phyloP scores from a whole-genome alignment of 352 stramenopile genomes.

The Salisapilia sapeloensis region DNA sequence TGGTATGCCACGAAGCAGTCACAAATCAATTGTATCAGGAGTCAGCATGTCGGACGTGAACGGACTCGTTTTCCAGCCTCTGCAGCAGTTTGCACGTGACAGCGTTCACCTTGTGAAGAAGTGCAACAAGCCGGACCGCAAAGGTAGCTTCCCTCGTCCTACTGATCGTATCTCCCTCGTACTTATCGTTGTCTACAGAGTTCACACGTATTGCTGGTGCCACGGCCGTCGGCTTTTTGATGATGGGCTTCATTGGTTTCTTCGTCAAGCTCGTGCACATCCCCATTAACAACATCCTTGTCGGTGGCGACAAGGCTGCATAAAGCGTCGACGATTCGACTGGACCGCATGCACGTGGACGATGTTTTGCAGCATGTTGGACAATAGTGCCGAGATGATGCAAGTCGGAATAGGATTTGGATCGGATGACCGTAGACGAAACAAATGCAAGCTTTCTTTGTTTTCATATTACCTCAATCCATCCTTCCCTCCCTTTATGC shows the following conservation, averaged over 20 bases:
- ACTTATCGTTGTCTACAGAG: slow-evolving; percentile 31
- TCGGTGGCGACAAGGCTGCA: slow-evolving; percentile 74
- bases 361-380: too few species aligned
- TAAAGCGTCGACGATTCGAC: too few species aligned
- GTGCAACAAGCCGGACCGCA: slow-evolving; percentile 98
- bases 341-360: too few species aligned
- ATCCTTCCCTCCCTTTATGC: too few species aligned
- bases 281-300: slow-evolving; percentile 99
- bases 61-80: slow-evolving; percentile 88
- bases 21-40: too few species aligned
- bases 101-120: slow-evolving; percentile 96
- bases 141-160: too few species aligned
- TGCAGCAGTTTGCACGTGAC: slow-evolving; percentile 96
- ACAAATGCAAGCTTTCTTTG: too few species aligned
- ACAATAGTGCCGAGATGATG: too few species aligned
- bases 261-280: slow-evolving; percentile 99
- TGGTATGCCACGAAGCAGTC: too few species aligned
- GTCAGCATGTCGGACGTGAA: slow-evolving; percentile 77
- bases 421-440: too few species aligned
- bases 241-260: slow-evolving; percentile 99
- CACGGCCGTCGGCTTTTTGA: slow-evolving; percentile 94
- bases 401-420: too few species aligned
- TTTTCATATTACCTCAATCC: too few species aligned
- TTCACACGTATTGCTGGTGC: slow-evolving; percentile 91
- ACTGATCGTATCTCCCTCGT: slow-evolving; percentile 2